Conservation (phyloP, 768 basidiomycete species). For the Phaeotremella fagi region DNA sequence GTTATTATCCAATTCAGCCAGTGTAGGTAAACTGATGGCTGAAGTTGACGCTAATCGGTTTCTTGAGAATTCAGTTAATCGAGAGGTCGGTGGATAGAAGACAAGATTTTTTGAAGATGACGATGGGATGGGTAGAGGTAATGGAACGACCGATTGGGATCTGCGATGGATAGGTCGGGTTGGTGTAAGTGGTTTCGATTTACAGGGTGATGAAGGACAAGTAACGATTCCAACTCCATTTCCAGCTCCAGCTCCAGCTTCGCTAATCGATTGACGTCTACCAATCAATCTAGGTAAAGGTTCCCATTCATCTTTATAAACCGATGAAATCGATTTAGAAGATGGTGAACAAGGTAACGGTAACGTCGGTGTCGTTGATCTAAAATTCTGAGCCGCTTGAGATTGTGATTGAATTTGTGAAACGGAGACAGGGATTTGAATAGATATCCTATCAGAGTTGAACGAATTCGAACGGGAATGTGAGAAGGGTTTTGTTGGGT, state of each 20-base stretch:
- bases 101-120: neutral
- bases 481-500: neutral
- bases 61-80: constrained; percentile 16
- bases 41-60: constrained; percentile 24
- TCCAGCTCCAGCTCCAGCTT: neutral
- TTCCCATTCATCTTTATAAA: constrained; percentile 1
- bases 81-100: constrained; percentile 3
- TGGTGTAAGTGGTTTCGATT: constrained; percentile 1
- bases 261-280: neutral
- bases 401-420: too few species aligned
- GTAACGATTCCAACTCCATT: too few species aligned
- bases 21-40: constrained; percentile 20
- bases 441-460: too few species aligned
- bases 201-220: too few species aligned
- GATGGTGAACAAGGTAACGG: neutral
- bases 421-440: neutral
- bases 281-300: constrained; percentile 8
- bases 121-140: neutral
- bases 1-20: constrained; percentile 6
- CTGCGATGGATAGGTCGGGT: constrained; percentile 14
- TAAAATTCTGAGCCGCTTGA: too few species aligned
- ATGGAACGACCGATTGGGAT: constrained; percentile 14
- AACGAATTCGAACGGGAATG: too few species aligned
- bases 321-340: neutral
- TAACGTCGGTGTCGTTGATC: too few species aligned